These are phyloP conservation scores for Ballota nigra DNA, from an alignment of 257 asterid species.

Conservation along the genomic window DNA sequence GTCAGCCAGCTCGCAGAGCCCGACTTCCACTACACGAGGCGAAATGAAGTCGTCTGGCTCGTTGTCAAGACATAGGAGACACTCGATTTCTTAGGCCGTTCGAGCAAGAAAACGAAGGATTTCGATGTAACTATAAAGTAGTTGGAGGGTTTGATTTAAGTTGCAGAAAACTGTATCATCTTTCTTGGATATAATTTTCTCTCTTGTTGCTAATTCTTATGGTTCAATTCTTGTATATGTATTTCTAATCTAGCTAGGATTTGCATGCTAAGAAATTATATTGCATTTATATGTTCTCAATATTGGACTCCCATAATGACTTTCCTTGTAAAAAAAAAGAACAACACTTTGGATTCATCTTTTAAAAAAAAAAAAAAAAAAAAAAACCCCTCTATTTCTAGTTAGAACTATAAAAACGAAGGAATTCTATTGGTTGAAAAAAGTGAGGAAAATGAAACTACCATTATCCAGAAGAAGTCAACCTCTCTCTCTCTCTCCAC, in stretches of 20 bases:
- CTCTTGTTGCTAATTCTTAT: constrained; percentile 4
- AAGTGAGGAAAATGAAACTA: background rate
- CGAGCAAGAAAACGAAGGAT: constrained; percentile 1
- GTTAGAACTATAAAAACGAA: too few species aligned
- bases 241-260: constrained; percentile 19
- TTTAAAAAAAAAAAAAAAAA: too few species aligned
- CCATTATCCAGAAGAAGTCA: background rate
- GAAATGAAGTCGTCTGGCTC: constrained; percentile 50
- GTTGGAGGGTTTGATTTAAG: constrained; percentile 17
- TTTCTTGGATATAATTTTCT: constrained; percentile 14
- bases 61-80: constrained; percentile 63
- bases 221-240: constrained; percentile 27
- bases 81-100: constrained; percentile 74
- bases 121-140: constrained; percentile 33
- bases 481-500: background rate
- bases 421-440: background rate
- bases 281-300: background rate
- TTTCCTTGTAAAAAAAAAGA: background rate
- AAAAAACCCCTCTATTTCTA: too few species aligned
- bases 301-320: background rate
- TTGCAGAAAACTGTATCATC: constrained; percentile 23
- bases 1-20: constrained; percentile 87
- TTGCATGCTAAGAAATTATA: background rate
- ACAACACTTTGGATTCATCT: too few species aligned
- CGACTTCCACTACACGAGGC: constrained; percentile 54